phyloP scores from a whole-genome alignment of 1,139 yeast species.

The Suhomyces bokatorum region DNA sequence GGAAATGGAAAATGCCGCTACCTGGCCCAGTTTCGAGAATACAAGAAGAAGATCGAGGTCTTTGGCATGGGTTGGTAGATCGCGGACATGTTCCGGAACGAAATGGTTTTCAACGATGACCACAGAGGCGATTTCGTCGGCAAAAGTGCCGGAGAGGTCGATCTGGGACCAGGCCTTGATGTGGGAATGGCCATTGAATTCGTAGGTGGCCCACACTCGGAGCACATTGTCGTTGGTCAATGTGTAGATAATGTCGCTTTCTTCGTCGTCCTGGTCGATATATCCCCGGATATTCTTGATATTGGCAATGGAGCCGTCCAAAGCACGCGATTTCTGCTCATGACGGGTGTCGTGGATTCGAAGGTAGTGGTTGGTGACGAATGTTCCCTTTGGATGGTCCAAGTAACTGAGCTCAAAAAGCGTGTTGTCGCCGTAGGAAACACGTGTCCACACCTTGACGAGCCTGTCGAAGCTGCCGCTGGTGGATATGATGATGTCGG shows the following conservation, averaged over 20 bases:
- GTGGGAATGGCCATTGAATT: constrained; percentile 55
- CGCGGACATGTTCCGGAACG: constrained; percentile 19
- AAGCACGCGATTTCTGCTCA: constrained; percentile 1
- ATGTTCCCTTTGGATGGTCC: constrained; percentile 53
- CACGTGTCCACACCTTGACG: constrained; percentile 78
- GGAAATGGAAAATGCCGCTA: constrained; percentile 50
- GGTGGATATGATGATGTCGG: constrained; percentile 62
- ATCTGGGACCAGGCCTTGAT: constrained; percentile 62
- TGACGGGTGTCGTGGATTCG: constrained; percentile 8
- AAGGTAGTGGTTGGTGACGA: constrained; percentile 46
- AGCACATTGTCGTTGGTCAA: constrained; percentile 55
- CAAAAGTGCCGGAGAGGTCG: constrained; percentile 35
- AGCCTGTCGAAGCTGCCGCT: constrained; percentile 61
- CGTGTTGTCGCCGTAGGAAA: constrained; percentile 67
- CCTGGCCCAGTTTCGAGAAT: constrained; percentile 44
- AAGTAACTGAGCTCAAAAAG: constrained; percentile 72
- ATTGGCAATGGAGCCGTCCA: constrained; percentile 39
- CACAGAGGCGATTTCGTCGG: constrained; percentile 34
- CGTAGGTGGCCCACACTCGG: constrained; percentile 75
- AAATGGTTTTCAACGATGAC: constrained; percentile 59
- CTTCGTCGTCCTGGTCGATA: constrained; percentile 32
- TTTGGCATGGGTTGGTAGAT: constrained; percentile 3
- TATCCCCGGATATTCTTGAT: constrained; percentile 42
- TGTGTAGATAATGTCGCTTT: constrained; percentile 57
- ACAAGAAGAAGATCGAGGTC: constrained; percentile 57